Evolutionary conservation across 768 basidiomycete genomes (phyloP), one percentile per base, ranked within the genome.

Genomic region (Termitomyces sp.): DNA sequence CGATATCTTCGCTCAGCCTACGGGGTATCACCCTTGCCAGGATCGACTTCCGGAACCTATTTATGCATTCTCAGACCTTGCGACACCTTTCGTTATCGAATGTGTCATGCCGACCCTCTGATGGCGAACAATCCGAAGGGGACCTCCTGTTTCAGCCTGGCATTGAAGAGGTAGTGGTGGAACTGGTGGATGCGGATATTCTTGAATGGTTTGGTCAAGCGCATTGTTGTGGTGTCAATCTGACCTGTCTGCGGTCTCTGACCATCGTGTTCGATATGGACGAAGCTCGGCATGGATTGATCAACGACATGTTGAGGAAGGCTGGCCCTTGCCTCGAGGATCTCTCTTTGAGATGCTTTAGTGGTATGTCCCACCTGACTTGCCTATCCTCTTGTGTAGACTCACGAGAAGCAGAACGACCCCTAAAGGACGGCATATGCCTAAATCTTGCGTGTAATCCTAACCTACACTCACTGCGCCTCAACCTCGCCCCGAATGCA

Each of bases 141-240:
- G 8, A n/a, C 22, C 5, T 45, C 1, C 10, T 22, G 10, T 1
- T 16, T 15, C 13, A 16, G 29, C 12, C 49, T 13, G n/a, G 18
- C 16, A n/a, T 59, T 24, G 49, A 60, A 31, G 55, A 60, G 29
- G 42, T 56, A 36, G 37, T 39, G 20, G 37, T 56, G 15, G 45
- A 28, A 31, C 31, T 42, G 46, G 51, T 48, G 42, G 47, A 52
- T 20, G 36, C 34, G 15, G n/a, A 28, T n/a, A n/a, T 54, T 16
- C 51, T 52, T 45, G 52, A 54, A 57, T 58, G 53, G 49, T 46
- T 61, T 22, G 51, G 48, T 54, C 52, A 28, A 10, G 20, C 56
- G 44, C 39, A 54, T n/a, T 55, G 53, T 41, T 51, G 53, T 50
- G 34, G 53, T 50, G 34, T 61, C 31, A 37, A 55, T 44, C 22